Evolutionary conservation across 176 grass and related monocot species (phyloP).

Genomic region (Triticum dicoccoides): DNA sequence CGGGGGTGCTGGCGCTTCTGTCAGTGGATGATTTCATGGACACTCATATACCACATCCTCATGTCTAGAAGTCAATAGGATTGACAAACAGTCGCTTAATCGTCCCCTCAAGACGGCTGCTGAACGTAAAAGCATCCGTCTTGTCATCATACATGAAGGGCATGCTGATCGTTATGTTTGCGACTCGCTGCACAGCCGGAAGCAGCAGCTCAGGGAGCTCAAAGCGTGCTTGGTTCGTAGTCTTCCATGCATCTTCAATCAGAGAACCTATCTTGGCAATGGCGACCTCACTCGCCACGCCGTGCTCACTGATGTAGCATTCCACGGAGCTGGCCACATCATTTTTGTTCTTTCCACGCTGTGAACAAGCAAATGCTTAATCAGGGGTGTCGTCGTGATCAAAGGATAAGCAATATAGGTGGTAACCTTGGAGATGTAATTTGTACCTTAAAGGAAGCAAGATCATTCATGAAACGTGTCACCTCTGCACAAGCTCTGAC

Average conservation of each 20-base stretch:
- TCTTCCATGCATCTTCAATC: slow-evolving; percentile 29
- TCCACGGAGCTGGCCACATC: slow-evolving; percentile 17
- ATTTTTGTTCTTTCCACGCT: slow-evolving; percentile 28
- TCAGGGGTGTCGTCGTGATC: not conserved
- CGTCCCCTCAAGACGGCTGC: slow-evolving; percentile 16
- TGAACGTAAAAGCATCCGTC: slow-evolving; percentile 28
- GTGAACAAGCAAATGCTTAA: not conserved
- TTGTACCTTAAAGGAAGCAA: slow-evolving; percentile 37
- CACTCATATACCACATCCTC: not conserved
- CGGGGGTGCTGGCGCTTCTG: not conserved
- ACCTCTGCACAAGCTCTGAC: slow-evolving; percentile 22
- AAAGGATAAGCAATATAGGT: not conserved
- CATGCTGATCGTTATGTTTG: slow-evolving; percentile 23
- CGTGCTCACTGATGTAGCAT: slow-evolving; percentile 20
- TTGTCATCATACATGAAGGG: slow-evolving; percentile 32
- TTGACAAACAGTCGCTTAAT: slow-evolving; percentile 28
- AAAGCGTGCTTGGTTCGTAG: slow-evolving; percentile 8
- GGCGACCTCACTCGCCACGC: slow-evolving; percentile 6
- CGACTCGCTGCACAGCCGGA: slow-evolving; percentile 2
- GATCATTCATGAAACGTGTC: slow-evolving; percentile 35
- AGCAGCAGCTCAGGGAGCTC: not conserved
- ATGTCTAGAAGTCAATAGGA: slow-evolving; percentile 6
- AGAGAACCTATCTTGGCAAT: slow-evolving; percentile 6
- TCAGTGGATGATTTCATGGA: not conserved
- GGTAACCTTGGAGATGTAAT: not conserved